Base-by-base conservation (phyloP, 2,329 filamentous ascomycete genomes). In the Colletotrichum sublineola region DNA sequence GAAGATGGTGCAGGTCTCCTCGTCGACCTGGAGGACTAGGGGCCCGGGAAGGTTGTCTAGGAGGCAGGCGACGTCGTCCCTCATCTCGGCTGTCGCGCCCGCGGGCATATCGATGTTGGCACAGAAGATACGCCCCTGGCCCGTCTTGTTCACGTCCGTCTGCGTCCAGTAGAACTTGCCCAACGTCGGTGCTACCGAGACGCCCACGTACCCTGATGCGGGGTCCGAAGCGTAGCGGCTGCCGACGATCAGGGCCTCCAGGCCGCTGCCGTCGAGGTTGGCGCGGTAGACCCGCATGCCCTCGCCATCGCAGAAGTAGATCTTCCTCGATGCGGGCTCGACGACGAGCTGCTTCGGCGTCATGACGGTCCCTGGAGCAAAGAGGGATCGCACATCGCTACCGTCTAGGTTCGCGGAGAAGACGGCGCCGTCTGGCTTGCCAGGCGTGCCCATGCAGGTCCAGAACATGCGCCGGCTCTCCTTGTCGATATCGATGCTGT, bases 121-220 rank as follows among this genome's bases (percentile, higher is more conserved):
- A 5, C 82, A 79, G 76, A 88, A 88, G 55, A 91, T 89, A 4
- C 85, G 82, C 0, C 89, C 89, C 52, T 83, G 76, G 1, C 78
- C 79, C 0, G 81, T 83, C 77, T 90, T 91, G 3, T 84, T 83
- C 0, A 82, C 79, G 0, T 89, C 89, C 75, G 91, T 91, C 63
- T 91, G 89, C 0, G 86, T 88, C 89, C 89, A 91, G 81, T 87
- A 91, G 57, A 91, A 81, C 53, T 84, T 82, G 18, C 83, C 82
- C 1, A 79, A 78, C 0, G 77, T 71, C 0, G 79, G 79, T 3
- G 84, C 83, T 0, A 91, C 81, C 0, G 85, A 78, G 50, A 91
- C 82, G 1, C 89, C 89, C 11, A 91, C 88, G 67, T 87, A 89
- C 87, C 87, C 89, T 5, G 81, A 78, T 57, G 74, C 76, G 71